These are phyloP conservation scores for Diaporthe batatas DNA, from an alignment of 2,329 filamentous ascomycete species.

Conservation along the genomic window DNA sequence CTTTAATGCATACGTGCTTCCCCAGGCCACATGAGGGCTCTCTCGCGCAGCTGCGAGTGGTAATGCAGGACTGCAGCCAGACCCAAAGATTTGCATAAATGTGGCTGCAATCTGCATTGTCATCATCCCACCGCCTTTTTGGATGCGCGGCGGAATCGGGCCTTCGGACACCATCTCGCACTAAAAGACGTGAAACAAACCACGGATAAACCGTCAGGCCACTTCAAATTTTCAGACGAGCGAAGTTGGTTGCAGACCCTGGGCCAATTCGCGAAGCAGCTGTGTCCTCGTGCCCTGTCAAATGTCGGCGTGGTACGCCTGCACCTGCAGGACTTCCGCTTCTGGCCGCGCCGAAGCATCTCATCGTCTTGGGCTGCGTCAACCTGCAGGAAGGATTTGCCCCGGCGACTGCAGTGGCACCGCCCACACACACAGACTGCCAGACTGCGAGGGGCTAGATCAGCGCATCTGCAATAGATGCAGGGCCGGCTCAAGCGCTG, in stretches of 20 bases:
- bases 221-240: neutral
- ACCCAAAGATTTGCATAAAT: slow-evolving; percentile 16
- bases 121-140: slow-evolving; percentile 35
- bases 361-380: slow-evolving; percentile 6
- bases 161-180: slow-evolving; percentile 17
- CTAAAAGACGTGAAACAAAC: slow-evolving; percentile 19
- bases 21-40: neutral
- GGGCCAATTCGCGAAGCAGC: slow-evolving; percentile 4
- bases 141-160: neutral
- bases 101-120: slow-evolving; percentile 25
- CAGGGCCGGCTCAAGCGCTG: neutral
- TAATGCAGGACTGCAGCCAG: neutral
- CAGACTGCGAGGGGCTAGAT: slow-evolving; percentile 12
- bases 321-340: slow-evolving; percentile 33
- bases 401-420: slow-evolving; percentile 33
- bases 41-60: neutral
- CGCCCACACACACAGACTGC: slow-evolving; percentile 5
- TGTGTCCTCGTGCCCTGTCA: slow-evolving; percentile 25
- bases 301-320: slow-evolving; percentile 21
- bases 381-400: slow-evolving; percentile 25
- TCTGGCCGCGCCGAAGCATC: slow-evolving; percentile 19
- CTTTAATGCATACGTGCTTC: slow-evolving; percentile 8
- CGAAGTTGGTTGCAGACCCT: neutral
- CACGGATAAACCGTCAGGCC: slow-evolving; percentile 9
- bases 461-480: neutral